Evolutionary conservation across 306 rosid genomes (phyloP), one percentile per base, ranked within the genome.

Genomic region (Boehmeria nivea): DNA sequence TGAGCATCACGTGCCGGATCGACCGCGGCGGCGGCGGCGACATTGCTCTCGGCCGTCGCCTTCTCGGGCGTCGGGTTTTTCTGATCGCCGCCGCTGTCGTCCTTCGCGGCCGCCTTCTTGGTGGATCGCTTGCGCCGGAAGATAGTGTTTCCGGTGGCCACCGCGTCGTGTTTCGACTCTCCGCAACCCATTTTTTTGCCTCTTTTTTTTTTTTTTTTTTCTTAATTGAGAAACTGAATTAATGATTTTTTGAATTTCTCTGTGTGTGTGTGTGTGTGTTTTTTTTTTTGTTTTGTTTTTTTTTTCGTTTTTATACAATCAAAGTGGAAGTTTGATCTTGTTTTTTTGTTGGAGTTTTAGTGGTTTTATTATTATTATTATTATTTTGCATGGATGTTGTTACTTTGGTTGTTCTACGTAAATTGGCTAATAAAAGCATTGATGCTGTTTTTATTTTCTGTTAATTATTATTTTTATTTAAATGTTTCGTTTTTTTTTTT

Each of bases 111-210:
- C 21, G 59, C 22, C 1, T 6, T 28, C 47, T 49, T 67, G 3
- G 26, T 28, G n/a, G 84, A 61, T 75, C 75, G 74, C 76, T 76
- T 81, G 72, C 69, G 77, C 42, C 51, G 64, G 53, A 76, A 55
- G 65, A 77, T 19, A 59, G 82, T 79, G 65, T 81, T 82, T 39
- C 67, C 71, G 25, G 88, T 65, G 40, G 71, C 88, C 43, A 89
- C 78, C 33, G 73, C 3, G 47, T 48, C 90, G 38, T 66, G 80
- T 63, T 89, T 89, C 15, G 95, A 89, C 68, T 89, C 83, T 43
- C 90, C 86, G 45, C 95, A 86, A 43, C 90, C 95, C 95, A 90
- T 90, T 19, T 63, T 65, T 65, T 18, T 3, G 6, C 10, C 17
- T 40, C 15, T 40, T 4, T 33, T 5, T 33, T 33, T 33, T 33